Conservation (phyloP, 768 basidiomycete genomes). For the Phylloporus sp. region DNA sequence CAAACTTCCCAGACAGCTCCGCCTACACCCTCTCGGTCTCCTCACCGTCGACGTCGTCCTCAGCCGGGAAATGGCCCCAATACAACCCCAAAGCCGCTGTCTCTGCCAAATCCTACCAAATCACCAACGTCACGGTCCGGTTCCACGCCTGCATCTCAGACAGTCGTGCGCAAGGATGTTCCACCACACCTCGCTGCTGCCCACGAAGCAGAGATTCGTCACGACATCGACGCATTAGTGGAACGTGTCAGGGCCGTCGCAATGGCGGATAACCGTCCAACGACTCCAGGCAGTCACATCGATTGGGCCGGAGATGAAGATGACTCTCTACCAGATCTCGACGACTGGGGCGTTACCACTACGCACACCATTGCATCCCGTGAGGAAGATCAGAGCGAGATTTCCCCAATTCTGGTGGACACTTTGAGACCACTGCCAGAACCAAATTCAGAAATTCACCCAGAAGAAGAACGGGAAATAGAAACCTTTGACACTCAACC, state of each 20-base stretch:
- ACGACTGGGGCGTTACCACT: conserved; percentile 77
- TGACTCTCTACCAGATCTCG: conserved; percentile 70
- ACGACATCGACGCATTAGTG: conserved; percentile 70
- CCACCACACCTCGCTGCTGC: conserved; percentile 50
- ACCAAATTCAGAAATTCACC: conserved; percentile 27
- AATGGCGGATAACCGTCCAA: conserved; percentile 61
- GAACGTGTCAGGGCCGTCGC: conserved; percentile 71
- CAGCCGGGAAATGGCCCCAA: conserved; percentile 30
- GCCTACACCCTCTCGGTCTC: conserved; percentile 37
- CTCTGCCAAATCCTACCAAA: conserved; percentile 22
- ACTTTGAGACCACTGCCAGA: conserved; percentile 58
- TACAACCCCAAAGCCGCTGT: conserved; percentile 14
- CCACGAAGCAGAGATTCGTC: conserved; percentile 45
- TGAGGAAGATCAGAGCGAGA: conserved; percentile 35
- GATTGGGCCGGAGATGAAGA: conserved; percentile 91
- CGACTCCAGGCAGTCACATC: conserved; percentile 73
- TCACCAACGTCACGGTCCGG: conserved; percentile 32
- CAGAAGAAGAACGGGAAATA: conserved; percentile 21
- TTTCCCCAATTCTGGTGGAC: conserved; percentile 66
- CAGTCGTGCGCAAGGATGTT: conserved; percentile 44
- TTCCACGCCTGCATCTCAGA: conserved; percentile 22
- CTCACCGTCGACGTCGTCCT: conserved; percentile 48
- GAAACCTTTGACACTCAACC: conserved; percentile 14
- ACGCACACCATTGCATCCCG: conserved; percentile 26
- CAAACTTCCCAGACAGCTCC: conserved; percentile 20